Percentiles rank a stretch among this genome's conserved stretches.
phyloP scores from a whole-genome alignment of 139 green algal genomes.

The Chlorella vulgaris region DNA sequence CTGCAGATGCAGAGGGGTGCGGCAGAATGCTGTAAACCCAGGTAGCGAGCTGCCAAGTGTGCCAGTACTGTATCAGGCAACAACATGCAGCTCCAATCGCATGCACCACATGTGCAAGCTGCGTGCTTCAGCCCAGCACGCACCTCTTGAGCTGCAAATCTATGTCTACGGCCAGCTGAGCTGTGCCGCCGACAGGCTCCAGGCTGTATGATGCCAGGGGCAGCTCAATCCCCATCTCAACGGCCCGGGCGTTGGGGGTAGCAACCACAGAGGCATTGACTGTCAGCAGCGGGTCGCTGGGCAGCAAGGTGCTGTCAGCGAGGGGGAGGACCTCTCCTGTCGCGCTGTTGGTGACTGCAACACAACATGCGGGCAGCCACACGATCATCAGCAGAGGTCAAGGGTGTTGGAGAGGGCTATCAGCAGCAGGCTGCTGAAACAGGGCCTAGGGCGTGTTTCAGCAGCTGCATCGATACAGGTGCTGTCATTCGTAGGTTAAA shows the following conservation, averaged over 20 bases:
- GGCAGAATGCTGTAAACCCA: not conserved
- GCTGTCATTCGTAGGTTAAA: not conserved
- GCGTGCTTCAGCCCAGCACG: not conserved
- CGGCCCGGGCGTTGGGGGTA: not conserved
- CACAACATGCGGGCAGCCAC: too few relatives aligned
- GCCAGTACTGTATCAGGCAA: not conserved
- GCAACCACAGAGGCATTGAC: not conserved
- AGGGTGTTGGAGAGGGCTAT: not conserved
- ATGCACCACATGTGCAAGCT: not conserved
- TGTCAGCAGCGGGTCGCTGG: not conserved
- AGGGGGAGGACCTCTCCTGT: not conserved
- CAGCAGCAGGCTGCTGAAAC: too few relatives aligned
- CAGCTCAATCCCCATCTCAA: not conserved
- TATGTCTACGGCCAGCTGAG: not conserved
- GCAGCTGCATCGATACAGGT: not conserved
- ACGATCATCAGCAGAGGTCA: not conserved
- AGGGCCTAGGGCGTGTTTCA: too few relatives aligned
- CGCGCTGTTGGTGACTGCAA: not conserved
- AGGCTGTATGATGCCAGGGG: not conserved
- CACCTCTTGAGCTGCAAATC: not conserved
- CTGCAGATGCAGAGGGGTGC: not conserved
- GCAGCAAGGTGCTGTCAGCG: not conserved
- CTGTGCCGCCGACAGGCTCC: not conserved
- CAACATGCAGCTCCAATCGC: not conserved
- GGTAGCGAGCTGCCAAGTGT: not conserved